These are phyloP conservation scores for Xylaria acuta DNA, from an alignment of 495 filamentous ascomycete species.

Conservation along the genomic window DNA sequence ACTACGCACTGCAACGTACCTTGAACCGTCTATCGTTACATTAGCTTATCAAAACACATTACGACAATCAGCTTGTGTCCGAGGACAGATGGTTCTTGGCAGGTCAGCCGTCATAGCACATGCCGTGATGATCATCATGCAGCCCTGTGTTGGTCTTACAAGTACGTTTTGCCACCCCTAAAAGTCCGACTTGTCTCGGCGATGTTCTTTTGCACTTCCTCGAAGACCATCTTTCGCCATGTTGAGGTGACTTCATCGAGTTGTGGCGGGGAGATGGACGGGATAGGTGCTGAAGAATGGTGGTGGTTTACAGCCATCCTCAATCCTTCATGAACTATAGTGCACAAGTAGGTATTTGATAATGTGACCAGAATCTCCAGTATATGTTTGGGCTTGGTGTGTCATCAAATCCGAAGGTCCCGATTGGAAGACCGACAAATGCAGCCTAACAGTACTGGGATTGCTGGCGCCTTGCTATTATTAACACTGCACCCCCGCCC, in stretches of 20 bases:
- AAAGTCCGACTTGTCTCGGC: background rate
- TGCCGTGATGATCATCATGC: slow-evolving; percentile 17
- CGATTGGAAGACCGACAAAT: background rate
- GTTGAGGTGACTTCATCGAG: background rate
- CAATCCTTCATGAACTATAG: background rate
- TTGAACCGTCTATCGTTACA: background rate
- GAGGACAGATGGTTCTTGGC: background rate
- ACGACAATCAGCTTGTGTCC: background rate
- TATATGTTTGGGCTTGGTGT: background rate
- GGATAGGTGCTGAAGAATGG: background rate
- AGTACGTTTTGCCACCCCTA: slow-evolving; percentile 1
- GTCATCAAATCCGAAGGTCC: slow-evolving; percentile 18
- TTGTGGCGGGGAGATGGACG: background rate
- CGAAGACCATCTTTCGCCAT: background rate
- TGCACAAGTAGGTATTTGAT: background rate
- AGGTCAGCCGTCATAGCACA: slow-evolving; percentile 6
- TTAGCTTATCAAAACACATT: background rate
- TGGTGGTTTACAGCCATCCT: background rate
- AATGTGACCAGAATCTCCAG: background rate
- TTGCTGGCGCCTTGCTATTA: slow-evolving; percentile 21
- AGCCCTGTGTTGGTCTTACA: slow-evolving; percentile 6
- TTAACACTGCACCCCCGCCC: slow-evolving; percentile 21
- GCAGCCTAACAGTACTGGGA: background rate
- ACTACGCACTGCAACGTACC: background rate
- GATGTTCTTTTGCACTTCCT: background rate